Conservation (phyloP, 352 stramenopile genomes). For the Pythium periplocum region DNA sequence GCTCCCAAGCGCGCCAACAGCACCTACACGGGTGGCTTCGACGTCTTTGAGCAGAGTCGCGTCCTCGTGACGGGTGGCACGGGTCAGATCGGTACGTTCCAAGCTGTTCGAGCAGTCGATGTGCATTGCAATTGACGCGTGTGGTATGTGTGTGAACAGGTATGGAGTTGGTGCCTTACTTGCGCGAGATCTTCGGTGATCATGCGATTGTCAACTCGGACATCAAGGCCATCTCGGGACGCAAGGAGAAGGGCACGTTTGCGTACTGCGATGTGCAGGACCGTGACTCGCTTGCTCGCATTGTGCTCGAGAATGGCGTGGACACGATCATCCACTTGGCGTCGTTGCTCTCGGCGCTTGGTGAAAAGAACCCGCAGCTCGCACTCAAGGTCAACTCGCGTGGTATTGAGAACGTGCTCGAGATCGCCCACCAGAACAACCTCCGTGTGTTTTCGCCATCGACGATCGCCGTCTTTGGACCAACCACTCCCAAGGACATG, state of each 20-base stretch:
- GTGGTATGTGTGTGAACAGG: slow-evolving; percentile 12
- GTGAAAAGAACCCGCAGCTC: slow-evolving; percentile 87
- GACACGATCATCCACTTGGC: slow-evolving; percentile 90
- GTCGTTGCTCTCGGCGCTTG: slow-evolving; percentile 85
- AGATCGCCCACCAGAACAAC: slow-evolving; percentile 85
- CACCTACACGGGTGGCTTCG: slow-evolving; percentile 46
- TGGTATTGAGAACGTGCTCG: slow-evolving; percentile 86
- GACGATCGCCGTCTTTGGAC: slow-evolving; percentile 90
- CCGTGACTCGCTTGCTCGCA: slow-evolving; percentile 62
- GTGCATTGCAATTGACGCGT: slow-evolving; percentile 3
- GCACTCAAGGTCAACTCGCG: slow-evolving; percentile 88
- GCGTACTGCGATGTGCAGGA: slow-evolving; percentile 84
- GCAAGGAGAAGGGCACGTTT: slow-evolving; percentile 50
- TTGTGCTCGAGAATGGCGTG: slow-evolving; percentile 85
- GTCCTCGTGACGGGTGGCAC: slow-evolving; percentile 80
- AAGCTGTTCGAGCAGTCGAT: background rate
- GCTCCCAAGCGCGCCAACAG: slow-evolving; percentile 19
- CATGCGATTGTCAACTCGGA: slow-evolving; percentile 79
- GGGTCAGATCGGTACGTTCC: slow-evolving; percentile 59
- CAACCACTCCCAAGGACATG: slow-evolving; percentile 75
- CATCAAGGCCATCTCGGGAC: slow-evolving; percentile 50
- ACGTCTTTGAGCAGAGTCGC: slow-evolving; percentile 50
- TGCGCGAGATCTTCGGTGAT: slow-evolving; percentile 55
- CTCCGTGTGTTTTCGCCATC: slow-evolving; percentile 86
- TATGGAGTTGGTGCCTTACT: slow-evolving; percentile 82